Evolutionary conservation across 176 grass and related monocot species (phyloP).

Genomic region (Oryza meridionalis): DNA sequence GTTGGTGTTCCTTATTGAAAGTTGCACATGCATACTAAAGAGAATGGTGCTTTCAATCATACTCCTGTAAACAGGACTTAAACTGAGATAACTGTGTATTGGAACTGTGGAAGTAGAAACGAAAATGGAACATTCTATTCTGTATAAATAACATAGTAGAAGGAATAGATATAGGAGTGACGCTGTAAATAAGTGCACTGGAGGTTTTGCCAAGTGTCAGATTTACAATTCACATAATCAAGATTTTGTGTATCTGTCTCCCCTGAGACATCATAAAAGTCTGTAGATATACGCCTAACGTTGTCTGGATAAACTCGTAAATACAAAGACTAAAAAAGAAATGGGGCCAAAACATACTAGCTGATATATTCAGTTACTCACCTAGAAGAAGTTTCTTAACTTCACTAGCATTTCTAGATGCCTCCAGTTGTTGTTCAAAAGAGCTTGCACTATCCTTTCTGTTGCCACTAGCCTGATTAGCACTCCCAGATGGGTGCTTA

Average conservation of each 20-base stretch:
- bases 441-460: constrained; percentile 44
- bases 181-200: neutral
- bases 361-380: constrained; percentile 31
- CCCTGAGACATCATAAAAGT: constrained; percentile 28
- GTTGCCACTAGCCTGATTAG: constrained; percentile 45
- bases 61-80: neutral
- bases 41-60: neutral
- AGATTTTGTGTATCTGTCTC: constrained; percentile 8
- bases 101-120: constrained; percentile 1
- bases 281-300: neutral
- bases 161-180: neutral
- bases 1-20: neutral
- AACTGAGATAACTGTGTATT: neutral
- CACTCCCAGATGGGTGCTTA: constrained; percentile 43
- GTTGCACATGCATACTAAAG: neutral
- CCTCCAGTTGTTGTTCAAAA: constrained; percentile 77
- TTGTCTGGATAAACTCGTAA: constrained; percentile 17
- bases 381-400: constrained; percentile 97
- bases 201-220: neutral
- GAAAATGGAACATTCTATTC: neutral
- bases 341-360: constrained; percentile 3
- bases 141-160: neutral
- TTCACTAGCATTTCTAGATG: constrained; percentile 90
- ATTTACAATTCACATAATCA: neutral
- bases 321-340: constrained; percentile 31